These are phyloP conservation scores for Diaporthe citriasiana DNA, from an alignment of 2,329 filamentous ascomycete genomes.

Conservation along the genomic window DNA sequence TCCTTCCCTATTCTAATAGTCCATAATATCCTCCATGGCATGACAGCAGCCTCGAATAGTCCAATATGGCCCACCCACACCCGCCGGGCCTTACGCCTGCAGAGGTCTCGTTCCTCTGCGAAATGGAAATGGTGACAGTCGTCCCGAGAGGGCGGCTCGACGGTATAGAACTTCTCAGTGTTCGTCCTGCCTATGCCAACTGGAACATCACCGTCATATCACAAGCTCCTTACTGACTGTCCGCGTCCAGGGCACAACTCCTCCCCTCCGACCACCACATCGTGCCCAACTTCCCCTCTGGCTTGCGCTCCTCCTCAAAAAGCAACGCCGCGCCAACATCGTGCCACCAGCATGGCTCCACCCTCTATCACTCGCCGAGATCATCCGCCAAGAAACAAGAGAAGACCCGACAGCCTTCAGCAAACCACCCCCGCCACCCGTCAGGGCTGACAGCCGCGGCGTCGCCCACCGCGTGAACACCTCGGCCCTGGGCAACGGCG, in stretches of 20 bases:
- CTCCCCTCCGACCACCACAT: conserved; percentile 83
- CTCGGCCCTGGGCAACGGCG: conserved; percentile 36
- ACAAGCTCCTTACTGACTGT: conserved; percentile 29
- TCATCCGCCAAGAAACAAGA: conserved; percentile 86
- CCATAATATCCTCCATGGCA: conserved; percentile 34
- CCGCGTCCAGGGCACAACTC: conserved; percentile 77
- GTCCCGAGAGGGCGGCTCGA: conserved; percentile 93
- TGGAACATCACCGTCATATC: conserved; percentile 26
- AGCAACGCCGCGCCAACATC: conserved; percentile 94
- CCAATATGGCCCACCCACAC: conserved; percentile 64
- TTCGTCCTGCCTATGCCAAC: conserved; percentile 64
- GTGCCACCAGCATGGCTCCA: conserved; percentile 91
- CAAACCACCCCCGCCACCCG: conserved; percentile 78
- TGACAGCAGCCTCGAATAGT: conserved; percentile 23
- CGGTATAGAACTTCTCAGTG: conserved; percentile 85
- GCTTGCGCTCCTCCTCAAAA: conserved; percentile 95
- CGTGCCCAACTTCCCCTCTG: conserved; percentile 87
- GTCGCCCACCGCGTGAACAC: conserved; percentile 55
- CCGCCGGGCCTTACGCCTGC: conserved; percentile 78
- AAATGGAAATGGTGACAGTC: conserved; percentile 96
- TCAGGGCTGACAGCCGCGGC: conserved; percentile 62
- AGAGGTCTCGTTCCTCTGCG: conserved; percentile 94
- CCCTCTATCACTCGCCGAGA: conserved; percentile 78
- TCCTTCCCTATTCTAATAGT: background rate
- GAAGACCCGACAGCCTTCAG: conserved; percentile 80